These are phyloP conservation scores for Croton setiger DNA, from an alignment of 441 rosid species.

Conservation along the genomic window DNA sequence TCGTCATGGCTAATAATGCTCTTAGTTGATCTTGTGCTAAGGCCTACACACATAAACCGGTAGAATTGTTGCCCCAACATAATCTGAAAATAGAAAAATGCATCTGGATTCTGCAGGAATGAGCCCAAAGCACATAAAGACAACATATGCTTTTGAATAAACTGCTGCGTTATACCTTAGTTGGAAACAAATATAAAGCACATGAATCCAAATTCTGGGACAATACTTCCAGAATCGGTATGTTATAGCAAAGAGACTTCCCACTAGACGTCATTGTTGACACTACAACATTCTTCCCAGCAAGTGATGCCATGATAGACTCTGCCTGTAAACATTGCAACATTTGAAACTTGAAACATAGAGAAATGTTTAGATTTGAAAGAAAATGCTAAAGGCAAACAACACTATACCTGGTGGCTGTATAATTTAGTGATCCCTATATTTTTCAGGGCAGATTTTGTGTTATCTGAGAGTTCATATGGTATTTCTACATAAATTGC, in stretches of 20 bases:
- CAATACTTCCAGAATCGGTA: constrained; percentile 84
- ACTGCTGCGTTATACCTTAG: constrained; percentile 53
- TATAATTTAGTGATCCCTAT: constrained; percentile 74
- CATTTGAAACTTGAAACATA: constrained; percentile 14
- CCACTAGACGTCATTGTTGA: constrained; percentile 99
- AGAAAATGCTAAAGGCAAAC: constrained; percentile 7
- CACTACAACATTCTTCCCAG: constrained; percentile 78
- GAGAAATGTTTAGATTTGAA: constrained; percentile 16
- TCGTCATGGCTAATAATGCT: constrained; percentile 52
- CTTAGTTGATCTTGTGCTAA: constrained; percentile 96
- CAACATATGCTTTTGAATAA: background rate
- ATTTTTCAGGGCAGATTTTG: constrained; percentile 55
- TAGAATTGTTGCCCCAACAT: constrained; percentile 6
- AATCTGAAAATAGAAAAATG: background rate
- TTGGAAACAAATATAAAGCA: constrained; percentile 92
- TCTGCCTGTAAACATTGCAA: constrained; percentile 53
- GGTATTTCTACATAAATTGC: constrained; percentile 59
- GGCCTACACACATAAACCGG: constrained; percentile 54
- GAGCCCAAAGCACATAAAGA: constrained; percentile 1
- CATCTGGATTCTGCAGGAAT: background rate
- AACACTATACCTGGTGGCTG: constrained; percentile 73
- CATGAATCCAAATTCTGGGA: constrained; percentile 61
- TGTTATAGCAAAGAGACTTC: constrained; percentile 95
- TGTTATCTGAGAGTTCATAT: constrained; percentile 56
- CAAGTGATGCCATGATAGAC: constrained; percentile 69